A percentile compares a stretch with the other conserved stretches of the same genome.
phyloP scores from a whole-genome alignment of 2,329 filamentous ascomycete species.

The Monosporascus sp. region DNA sequence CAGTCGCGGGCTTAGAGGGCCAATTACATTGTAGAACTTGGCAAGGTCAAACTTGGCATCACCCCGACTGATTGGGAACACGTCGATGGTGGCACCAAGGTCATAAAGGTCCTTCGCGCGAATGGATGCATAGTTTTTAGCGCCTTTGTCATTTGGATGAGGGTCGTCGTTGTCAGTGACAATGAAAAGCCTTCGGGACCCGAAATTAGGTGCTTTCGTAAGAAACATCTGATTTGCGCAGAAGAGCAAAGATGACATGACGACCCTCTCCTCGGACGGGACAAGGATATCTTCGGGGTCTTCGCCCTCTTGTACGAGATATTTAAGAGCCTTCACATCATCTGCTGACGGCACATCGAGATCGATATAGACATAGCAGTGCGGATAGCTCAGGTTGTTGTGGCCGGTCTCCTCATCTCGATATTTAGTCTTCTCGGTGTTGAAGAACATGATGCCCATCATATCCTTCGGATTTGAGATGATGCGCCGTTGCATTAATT shows the following conservation, averaged over 20 bases:
- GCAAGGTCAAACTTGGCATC: constrained; percentile 70
- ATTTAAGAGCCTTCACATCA: constrained; percentile 76
- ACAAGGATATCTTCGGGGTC: constrained; percentile 63
- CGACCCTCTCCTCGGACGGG: constrained; percentile 62
- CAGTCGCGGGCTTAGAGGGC: background rate
- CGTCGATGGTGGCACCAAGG: constrained; percentile 81
- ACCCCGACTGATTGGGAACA: constrained; percentile 78
- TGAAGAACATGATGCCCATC: constrained; percentile 92
- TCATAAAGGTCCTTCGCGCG: constrained; percentile 94
- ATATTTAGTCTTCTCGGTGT: constrained; percentile 79
- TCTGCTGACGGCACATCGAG: constrained; percentile 81
- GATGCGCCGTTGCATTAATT: constrained; percentile 96
- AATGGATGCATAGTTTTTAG: constrained; percentile 72
- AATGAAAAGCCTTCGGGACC: constrained; percentile 86
- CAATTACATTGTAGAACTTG: constrained; percentile 82
- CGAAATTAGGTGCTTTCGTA: constrained; percentile 89
- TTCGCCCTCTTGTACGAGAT: constrained; percentile 72
- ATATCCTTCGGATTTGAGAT: constrained; percentile 95
- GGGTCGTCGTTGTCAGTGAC: constrained; percentile 93
- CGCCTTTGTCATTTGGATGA: constrained; percentile 64
- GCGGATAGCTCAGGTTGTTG: constrained; percentile 65
- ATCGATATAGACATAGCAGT: constrained; percentile 88
- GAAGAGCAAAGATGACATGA: constrained; percentile 87
- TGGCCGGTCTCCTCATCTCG: constrained; percentile 57
- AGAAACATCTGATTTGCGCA: constrained; percentile 96